Evolutionary conservation across 495 filamentous ascomycete species (phyloP).

Genomic region (Penicillium ochrochloron): DNA sequence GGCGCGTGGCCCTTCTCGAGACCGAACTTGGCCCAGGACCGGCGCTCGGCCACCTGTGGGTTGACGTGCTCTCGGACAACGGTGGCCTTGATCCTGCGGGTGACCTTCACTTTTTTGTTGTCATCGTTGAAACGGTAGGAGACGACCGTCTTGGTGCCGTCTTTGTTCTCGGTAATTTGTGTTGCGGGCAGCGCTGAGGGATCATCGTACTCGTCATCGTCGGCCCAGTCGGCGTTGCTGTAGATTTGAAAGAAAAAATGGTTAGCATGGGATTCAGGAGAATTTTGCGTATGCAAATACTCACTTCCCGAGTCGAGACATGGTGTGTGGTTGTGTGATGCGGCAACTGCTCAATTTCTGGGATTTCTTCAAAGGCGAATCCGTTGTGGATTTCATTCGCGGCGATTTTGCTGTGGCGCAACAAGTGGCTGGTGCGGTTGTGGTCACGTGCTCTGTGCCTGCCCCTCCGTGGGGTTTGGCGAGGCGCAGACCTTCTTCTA

Average conservation of each 20-base stretch:
- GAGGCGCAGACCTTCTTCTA: background rate
- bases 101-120: conserved; percentile 94
- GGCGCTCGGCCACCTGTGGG: conserved; percentile 92
- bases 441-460: conserved; percentile 33
- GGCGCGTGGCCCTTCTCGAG: conserved; percentile 71
- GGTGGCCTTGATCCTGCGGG: conserved; percentile 88
- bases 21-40: conserved; percentile 91
- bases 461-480: conserved; percentile 11
- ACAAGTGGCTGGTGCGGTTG: conserved; percentile 35
- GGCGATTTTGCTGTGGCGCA: conserved; percentile 45
- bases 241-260: conserved; percentile 27
- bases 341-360: conserved; percentile 49
- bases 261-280: conserved; percentile 20
- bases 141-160: conserved; percentile 94
- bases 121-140: conserved; percentile 90
- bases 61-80: conserved; percentile 90
- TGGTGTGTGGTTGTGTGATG: conserved; percentile 42
- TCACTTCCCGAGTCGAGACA: conserved; percentile 56
- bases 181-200: conserved; percentile 78
- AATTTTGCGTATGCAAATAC: conserved; percentile 21
- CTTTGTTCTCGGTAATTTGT: conserved; percentile 90
- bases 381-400: conserved; percentile 57
- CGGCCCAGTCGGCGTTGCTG: conserved; percentile 88
- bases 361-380: conserved; percentile 50
- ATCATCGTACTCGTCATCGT: conserved; percentile 92